phyloP scores from a whole-genome alignment of 805 yeast species.

The Ascoidea tarda region DNA sequence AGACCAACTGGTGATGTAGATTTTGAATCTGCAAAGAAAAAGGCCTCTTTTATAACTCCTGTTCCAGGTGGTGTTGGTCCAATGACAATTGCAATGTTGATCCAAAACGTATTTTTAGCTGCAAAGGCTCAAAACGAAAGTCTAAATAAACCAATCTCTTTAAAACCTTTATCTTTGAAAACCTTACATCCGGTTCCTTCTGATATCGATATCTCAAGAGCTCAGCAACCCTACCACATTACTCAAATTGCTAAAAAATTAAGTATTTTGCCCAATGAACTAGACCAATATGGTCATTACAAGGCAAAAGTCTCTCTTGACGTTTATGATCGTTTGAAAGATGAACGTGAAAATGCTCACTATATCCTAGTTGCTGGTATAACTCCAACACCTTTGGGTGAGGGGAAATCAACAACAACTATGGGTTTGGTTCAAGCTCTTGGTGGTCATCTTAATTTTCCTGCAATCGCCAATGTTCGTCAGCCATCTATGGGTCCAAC shows the following conservation, averaged over 20 bases:
- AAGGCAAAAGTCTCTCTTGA: constrained; percentile 72
- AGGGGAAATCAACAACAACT: constrained; percentile 94
- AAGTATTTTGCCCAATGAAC: constrained; percentile 65
- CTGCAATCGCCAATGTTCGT: constrained; percentile 87
- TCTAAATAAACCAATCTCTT: constrained; percentile 26
- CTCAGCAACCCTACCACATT: constrained; percentile 78
- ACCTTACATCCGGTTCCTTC: constrained; percentile 64
- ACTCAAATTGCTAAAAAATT: constrained; percentile 62
- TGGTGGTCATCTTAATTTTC: constrained; percentile 76
- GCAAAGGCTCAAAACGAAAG: constrained; percentile 44
- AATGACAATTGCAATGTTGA: constrained; percentile 95
- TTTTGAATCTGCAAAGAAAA: constrained; percentile 45
- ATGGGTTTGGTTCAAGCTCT: constrained; percentile 94
- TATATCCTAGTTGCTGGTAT: constrained; percentile 92
- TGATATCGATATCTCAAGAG: constrained; percentile 81
- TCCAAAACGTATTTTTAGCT: constrained; percentile 69
- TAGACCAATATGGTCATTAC: constrained; percentile 78
- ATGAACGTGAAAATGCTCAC: constrained; percentile 55
- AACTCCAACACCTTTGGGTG: constrained; percentile 97
- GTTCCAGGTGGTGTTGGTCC: constrained; percentile 99
- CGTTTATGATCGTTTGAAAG: constrained; percentile 51
- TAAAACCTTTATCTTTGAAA: constrained; percentile 40
- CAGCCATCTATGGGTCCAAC: constrained; percentile 99
- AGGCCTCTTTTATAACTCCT: constrained; percentile 72
- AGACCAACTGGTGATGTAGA: constrained; percentile 94